Evolutionary conservation across 2,329 filamentous ascomycete genomes (phyloP).

Genomic region (Diplodia corticola): DNA sequence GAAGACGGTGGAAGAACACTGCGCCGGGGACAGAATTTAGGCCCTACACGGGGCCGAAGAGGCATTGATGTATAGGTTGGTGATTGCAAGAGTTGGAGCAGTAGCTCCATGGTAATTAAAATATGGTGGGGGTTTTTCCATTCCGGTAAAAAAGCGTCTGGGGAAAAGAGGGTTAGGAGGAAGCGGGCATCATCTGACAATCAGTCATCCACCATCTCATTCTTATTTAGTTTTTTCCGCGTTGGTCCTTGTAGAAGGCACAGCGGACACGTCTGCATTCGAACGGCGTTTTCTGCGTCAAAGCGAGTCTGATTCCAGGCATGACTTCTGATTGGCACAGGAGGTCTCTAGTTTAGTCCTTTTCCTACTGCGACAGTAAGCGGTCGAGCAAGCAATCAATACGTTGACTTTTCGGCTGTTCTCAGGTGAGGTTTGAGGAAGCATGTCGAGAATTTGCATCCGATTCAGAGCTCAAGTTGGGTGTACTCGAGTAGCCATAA

Average conservation of each 20-base stretch:
- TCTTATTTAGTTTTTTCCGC: not conserved
- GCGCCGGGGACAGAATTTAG: conserved; percentile 20
- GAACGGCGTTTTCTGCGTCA: conserved; percentile 4
- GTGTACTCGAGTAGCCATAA: not conserved
- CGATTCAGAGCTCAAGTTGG: not conserved
- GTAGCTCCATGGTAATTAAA: not conserved
- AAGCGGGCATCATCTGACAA: not conserved
- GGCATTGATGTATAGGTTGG: not conserved
- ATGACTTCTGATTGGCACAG: conserved; percentile 1
- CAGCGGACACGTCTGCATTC: conserved; percentile 5
- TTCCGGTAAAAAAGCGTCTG: not conserved
- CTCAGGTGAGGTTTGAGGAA: not conserved
- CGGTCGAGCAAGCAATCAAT: not conserved
- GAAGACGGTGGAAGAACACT: conserved; percentile 12
- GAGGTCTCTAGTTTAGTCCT: not conserved
- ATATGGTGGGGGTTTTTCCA: not conserved
- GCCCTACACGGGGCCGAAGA: conserved; percentile 18
- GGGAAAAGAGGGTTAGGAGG: not conserved
- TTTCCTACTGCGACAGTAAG: not conserved
- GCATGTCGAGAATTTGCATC: not conserved
- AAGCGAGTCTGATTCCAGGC: conserved; percentile 1
- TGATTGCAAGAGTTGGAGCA: not conserved
- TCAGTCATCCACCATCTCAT: not conserved
- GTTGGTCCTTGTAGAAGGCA: not conserved
- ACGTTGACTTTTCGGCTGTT: not conserved